A percentile compares a stretch with the other conserved stretches of the same genome.
These are phyloP conservation scores for Euphrasia arctica DNA, from an alignment of 305 asterid genomes.

Conservation along the genomic window DNA sequence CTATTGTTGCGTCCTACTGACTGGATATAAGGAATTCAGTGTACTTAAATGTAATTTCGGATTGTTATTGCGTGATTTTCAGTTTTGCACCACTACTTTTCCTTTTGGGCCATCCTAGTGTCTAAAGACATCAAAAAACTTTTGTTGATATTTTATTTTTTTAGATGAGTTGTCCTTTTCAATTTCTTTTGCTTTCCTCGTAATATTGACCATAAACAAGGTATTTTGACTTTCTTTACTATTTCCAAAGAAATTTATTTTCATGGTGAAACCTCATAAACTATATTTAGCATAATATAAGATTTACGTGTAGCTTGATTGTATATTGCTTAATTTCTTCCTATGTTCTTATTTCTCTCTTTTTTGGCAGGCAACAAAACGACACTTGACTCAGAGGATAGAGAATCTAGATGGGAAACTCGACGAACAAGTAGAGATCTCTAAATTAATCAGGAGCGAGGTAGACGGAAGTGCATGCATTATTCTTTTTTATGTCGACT, in stretches of 20 bases:
- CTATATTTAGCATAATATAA: background rate
- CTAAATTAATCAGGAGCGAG: conserved; percentile 54
- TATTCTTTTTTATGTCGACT: background rate
- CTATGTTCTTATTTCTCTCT: background rate
- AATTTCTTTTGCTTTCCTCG: background rate
- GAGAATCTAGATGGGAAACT: conserved; percentile 74
- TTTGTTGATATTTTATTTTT: background rate
- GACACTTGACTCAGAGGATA: conserved; percentile 72
- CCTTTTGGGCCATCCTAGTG: background rate
- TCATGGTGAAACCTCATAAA: background rate
- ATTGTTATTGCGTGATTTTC: background rate
- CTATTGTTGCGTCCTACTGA: conserved; percentile 8
- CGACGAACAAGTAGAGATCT: conserved; percentile 68
- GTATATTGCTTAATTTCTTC: background rate
- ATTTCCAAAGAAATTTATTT: background rate
- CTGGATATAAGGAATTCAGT: background rate
- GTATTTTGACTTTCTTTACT: conserved; percentile 5
- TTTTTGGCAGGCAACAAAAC: conserved; percentile 56
- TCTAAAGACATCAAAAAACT: background rate
- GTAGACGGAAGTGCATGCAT: conserved; percentile 30
- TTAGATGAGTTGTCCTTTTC: background rate
- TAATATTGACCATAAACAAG: background rate
- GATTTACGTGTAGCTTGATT: conserved; percentile 8
- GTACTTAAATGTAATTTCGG: background rate
- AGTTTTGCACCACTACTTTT: background rate